Evolutionary conservation across 495 filamentous ascomycete genomes (phyloP), one percentile per base, ranked within the genome.

Genomic region (Daldinia concentrica): DNA sequence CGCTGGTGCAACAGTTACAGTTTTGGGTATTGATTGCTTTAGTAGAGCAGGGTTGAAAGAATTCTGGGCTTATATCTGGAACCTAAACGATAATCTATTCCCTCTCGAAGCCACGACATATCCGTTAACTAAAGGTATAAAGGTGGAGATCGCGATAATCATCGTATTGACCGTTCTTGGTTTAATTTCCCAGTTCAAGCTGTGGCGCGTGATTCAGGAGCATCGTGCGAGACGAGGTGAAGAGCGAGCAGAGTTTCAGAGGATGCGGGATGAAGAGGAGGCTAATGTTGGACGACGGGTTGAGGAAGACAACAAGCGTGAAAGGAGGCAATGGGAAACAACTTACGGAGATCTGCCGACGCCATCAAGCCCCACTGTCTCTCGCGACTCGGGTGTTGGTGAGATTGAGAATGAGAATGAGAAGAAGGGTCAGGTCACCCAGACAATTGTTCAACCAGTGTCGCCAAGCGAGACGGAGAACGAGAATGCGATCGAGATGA

Each of bases 31-130:
- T 59, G 95, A 98, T 77, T 97, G 94, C 77, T 96, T 93, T 74
- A 94, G 90, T 72, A 84, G 90, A 56, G 95, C 94, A 12, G 95
- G 95, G 0, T 80, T 97, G 72, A 97, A 95, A 76, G 95, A 98
- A 76, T 98, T 98, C 66, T 98, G 95, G 95, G 85, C 93, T 9
- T 98, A 97, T 76, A 87, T 97, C 34, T 98, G 95, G 95, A 84
- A 84, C 57, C 82, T 98, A 37, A 97, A 97, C 77, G 82, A 87
- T 37, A 83, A 92, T 26, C 80, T 93, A 4, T 98, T 98, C 74
- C 94, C 95, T 0, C 79, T 92, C 19, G 84, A 85, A 24, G 90
- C 91, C 1, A 82, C 84, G 34, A 93, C 91, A 0, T 98, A 97
- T 76, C 95, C 95, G 0, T 84, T 97, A 3, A 97, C 95, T 0